Evolutionary conservation across 164 flowering plant species (phyloP).

Genomic region (Hamamelis virginiana): DNA sequence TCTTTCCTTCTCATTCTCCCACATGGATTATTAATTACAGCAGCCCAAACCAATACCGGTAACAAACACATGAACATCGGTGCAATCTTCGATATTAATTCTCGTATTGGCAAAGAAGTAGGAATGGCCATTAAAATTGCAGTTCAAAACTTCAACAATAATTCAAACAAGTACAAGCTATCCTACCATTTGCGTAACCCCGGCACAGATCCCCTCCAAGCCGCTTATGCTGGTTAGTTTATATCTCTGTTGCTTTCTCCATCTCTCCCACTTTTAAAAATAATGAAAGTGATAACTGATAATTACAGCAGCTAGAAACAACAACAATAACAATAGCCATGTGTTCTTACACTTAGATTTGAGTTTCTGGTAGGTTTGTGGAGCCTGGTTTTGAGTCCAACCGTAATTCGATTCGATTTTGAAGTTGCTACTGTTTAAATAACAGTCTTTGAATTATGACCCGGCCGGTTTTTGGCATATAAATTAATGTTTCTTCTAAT

Average conservation of each 20-base stretch:
- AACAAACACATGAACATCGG: slow-evolving; percentile 20
- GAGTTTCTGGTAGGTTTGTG: too few species aligned
- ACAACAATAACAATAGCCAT: too few species aligned
- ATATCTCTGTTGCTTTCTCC: not conserved
- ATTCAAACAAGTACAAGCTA: slow-evolving; percentile 13
- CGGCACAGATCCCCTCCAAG: slow-evolving; percentile 23
- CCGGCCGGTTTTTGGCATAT: too few species aligned
- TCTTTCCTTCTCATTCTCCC: slow-evolving; percentile 9
- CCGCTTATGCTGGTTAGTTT: slow-evolving; percentile 29
- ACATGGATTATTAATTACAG: slow-evolving; percentile 7
- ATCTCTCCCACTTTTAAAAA: not conserved
- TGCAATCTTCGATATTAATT: slow-evolving; percentile 27
- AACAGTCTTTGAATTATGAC: too few species aligned
- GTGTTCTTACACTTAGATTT: too few species aligned
- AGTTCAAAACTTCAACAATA: slow-evolving; percentile 17
- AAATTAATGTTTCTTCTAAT: too few species aligned
- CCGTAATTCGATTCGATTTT: too few species aligned
- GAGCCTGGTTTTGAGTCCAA: too few species aligned
- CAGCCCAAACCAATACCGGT: not conserved
- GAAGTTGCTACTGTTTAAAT: too few species aligned
- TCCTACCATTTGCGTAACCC: slow-evolving; percentile 25
- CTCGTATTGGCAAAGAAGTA: slow-evolving; percentile 38
- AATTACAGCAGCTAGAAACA: too few species aligned
- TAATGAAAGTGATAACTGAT: too few species aligned
- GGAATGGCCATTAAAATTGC: slow-evolving; percentile 41